Conservation (phyloP, 192 early-diverging fungal genomes). For the Coemansia sp. region DNA sequence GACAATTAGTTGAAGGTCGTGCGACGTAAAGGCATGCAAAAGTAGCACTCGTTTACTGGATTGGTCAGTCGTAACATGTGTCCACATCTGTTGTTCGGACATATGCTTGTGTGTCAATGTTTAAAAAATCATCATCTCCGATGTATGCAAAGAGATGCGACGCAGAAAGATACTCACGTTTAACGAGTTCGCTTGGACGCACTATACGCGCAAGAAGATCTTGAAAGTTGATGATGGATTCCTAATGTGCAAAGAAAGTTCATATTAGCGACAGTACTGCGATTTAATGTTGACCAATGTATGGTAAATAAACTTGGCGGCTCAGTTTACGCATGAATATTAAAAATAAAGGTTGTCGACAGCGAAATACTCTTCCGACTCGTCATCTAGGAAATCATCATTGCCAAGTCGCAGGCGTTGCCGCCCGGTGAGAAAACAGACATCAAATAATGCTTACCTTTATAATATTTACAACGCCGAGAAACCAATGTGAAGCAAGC, state of each 20-base stretch:
- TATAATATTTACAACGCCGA: neutral
- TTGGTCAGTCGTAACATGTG: conserved; percentile 36
- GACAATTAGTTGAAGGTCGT: neutral
- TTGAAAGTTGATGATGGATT: neutral
- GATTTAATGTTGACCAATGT: neutral
- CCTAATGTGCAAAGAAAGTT: neutral
- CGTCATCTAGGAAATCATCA: conserved; percentile 78
- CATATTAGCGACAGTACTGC: neutral
- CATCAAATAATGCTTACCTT: neutral
- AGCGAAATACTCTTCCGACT: conserved; percentile 76
- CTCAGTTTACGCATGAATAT: conserved; percentile 66
- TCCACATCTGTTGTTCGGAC: conserved; percentile 48
- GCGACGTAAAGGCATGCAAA: neutral
- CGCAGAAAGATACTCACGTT: neutral
- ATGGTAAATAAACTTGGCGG: neutral
- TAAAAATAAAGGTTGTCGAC: conserved; percentile 67
- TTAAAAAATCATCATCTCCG: conserved; percentile 36
- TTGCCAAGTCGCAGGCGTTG: conserved; percentile 28
- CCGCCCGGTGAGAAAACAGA: neutral
- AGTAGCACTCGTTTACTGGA: neutral
- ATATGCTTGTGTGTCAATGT: conserved; percentile 52
- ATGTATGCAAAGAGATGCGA: neutral
- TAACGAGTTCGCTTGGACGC: neutral
- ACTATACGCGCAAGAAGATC: neutral
- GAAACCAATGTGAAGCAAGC: neutral